Percentiles rank a stretch among this genome's conserved stretches.
Evolutionary conservation across 2,329 filamentous ascomycete genomes (phyloP).

Genomic region (Aspergillus ruber): DNA sequence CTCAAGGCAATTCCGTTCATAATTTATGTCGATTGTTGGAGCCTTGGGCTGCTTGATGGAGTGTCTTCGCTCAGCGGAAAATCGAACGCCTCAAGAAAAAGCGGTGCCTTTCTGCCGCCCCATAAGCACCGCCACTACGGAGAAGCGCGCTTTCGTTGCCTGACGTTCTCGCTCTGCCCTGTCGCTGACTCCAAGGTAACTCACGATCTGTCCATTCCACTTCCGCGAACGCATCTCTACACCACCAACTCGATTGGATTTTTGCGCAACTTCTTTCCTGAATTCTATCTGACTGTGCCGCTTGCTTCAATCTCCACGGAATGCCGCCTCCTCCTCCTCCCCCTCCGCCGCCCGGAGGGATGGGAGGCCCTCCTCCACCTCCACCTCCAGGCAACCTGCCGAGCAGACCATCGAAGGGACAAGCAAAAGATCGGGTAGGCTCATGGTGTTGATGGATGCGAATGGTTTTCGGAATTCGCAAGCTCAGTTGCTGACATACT

Average conservation of each 20-base stretch:
- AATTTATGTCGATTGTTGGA: not conserved
- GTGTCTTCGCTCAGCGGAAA: not conserved
- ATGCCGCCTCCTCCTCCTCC: conserved; percentile 57
- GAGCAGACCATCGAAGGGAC: conserved; percentile 50
- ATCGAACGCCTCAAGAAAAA: conserved; percentile 10
- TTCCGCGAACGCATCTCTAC: not conserved
- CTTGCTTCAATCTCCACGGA: conserved; percentile 11
- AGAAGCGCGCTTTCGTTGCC: conserved; percentile 7
- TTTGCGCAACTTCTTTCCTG: not conserved
- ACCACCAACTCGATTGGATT: not conserved
- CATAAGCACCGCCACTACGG: conserved; percentile 14
- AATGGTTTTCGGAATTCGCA: not conserved
- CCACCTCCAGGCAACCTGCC: conserved; percentile 49
- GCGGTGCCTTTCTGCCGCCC: conserved; percentile 24
- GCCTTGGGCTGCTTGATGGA: too few relatives aligned
- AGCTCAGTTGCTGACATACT: not conserved
- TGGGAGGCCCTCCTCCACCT: conserved; percentile 59
- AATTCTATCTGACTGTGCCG: conserved; percentile 2
- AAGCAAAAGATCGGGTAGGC: conserved; percentile 58
- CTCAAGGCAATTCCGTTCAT: conserved; percentile 33
- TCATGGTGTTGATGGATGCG: not conserved
- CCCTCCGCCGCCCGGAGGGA: conserved; percentile 54
- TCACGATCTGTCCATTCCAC: conserved; percentile 2
- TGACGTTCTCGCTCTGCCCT: conserved; percentile 21
- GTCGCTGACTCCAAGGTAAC: conserved; percentile 8